A percentile compares a stretch with the other conserved stretches of the same genome.
Evolutionary conservation across 768 basidiomycete species (phyloP).

Genomic region (Lyophyllum semitale): DNA sequence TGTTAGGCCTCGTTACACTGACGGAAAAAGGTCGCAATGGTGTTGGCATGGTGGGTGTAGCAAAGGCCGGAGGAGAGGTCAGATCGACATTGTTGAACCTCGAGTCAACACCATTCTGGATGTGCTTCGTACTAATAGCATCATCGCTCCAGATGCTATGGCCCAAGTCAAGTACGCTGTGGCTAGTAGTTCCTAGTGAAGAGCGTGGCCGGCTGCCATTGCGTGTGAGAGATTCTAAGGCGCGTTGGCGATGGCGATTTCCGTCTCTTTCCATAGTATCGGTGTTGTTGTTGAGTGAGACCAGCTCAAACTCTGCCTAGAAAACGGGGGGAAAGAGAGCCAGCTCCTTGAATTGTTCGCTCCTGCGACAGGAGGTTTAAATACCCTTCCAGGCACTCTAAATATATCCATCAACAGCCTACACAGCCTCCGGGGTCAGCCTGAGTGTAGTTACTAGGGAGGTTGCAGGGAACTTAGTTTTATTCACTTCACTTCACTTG

Average conservation of each 20-base stretch:
- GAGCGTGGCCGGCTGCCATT: constrained; percentile 5
- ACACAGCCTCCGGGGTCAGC: neutral
- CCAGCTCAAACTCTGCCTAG: constrained; percentile 22
- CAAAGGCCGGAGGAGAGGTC: constrained; percentile 1
- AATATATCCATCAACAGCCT: neutral
- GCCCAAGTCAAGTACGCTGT: constrained; percentile 11
- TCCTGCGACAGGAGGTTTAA: neutral
- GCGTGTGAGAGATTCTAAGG: constrained; percentile 23
- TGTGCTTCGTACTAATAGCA: constrained; percentile 13
- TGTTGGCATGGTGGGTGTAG: constrained; percentile 1
- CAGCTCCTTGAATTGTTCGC: constrained; percentile 17
- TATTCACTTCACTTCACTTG: no score
- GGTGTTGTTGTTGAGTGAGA: constrained; percentile 18
- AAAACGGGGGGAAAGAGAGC: constrained; percentile 15
- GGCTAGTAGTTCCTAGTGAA: constrained; percentile 5
- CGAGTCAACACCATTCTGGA: constrained; percentile 13
- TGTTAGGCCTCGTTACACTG: constrained; percentile 6
- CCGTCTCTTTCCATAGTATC: constrained; percentile 18
- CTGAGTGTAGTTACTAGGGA: no score
- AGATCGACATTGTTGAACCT: constrained; percentile 16
- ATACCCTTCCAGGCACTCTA: neutral
- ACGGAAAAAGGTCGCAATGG: constrained; percentile 11
- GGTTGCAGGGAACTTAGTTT: no score
- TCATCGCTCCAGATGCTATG: constrained; percentile 20
- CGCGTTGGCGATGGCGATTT: constrained; percentile 23